Evolutionary conservation across 2,329 filamentous ascomycete genomes (phyloP).

Genomic region (Clonostachys sp.): DNA sequence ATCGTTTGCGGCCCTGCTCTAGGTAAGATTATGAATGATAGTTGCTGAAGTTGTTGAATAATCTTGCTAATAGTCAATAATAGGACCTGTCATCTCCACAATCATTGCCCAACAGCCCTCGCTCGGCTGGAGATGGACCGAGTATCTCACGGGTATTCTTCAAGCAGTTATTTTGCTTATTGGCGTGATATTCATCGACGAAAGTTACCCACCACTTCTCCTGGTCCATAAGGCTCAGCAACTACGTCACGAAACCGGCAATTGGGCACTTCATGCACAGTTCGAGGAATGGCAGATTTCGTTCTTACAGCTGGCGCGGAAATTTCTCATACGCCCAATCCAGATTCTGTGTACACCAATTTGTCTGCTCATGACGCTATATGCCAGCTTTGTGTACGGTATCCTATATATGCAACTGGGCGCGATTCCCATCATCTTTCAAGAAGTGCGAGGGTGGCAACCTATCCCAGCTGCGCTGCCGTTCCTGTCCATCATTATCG

Average conservation of each 20-base stretch:
- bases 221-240: conserved; percentile 57
- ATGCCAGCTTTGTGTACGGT: conserved; percentile 64
- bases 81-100: conserved; percentile 42
- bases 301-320: conserved; percentile 53
- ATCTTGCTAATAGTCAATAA: too few relatives aligned
- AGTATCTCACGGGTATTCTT: conserved; percentile 57
- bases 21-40: conserved; percentile 23
- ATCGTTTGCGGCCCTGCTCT: conserved; percentile 57
- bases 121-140: conserved; percentile 52
- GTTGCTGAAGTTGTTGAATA: neutral
- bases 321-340: conserved; percentile 64
- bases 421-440: conserved; percentile 55
- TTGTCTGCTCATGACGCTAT: conserved; percentile 65
- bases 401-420: conserved; percentile 59
- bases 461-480: conserved; percentile 52
- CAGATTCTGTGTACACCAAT: conserved; percentile 66
- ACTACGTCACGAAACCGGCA: conserved; percentile 57
- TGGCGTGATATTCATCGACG: conserved; percentile 57
- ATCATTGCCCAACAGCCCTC: conserved; percentile 30
- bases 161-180: conserved; percentile 48
- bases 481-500: conserved; percentile 59
- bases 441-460: conserved; percentile 57
- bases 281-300: conserved; percentile 68
- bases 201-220: conserved; percentile 58
- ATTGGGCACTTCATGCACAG: conserved; percentile 64